Evolutionary conservation across 768 basidiomycete genomes (phyloP), one percentile per base, ranked within the genome.

Genomic region (Xerocomellus chrysenteron): DNA sequence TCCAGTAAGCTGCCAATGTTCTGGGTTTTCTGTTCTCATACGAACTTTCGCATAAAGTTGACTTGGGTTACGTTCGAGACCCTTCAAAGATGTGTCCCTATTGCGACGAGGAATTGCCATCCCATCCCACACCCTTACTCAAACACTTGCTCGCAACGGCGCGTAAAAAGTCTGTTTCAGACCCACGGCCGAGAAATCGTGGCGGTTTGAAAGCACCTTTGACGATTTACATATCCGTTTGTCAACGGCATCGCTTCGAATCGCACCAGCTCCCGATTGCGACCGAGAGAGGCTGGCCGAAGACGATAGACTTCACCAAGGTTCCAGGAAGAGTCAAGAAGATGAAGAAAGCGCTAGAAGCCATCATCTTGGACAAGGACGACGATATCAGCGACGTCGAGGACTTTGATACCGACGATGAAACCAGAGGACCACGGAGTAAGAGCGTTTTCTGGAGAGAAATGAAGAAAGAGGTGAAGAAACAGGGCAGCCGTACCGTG

Each of bases 201-300:
- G 73, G 83, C 13, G 92, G 90, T 4, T 74, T 91, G 50, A 75
- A 68, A 40, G 81, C 81, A 5, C 69, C 76, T 0, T 65, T 80
- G 46, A 72, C 79, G 0, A 71, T 77, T 11, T 94, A 85, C 62
- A 80, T 88, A 44, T 76, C 78, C 4, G 80, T 88, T 0, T 94
- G 92, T 64, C 86, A 88, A 62, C 80, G 90, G 5, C 92, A 94
- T 73, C 79, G 81, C 8, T 92, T 92, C 59, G 92, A 94, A 71
- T 81, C 77, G 19, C 74, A 85, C 52, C 81, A 87, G 54, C 74
- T 94, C 3, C 92, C 92, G 0, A 80, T 85, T 58, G 92, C 91
- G 5, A 76, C 84, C 49, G 67, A 71, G 35, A 81, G 80, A 52
- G 89, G 90, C 5, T 94, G 92, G 92, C 92, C 91, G 1, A 85